These are phyloP conservation scores for Phaseolus lunatus DNA, from an alignment of 306 rosid genomes.

Conservation along the genomic window DNA sequence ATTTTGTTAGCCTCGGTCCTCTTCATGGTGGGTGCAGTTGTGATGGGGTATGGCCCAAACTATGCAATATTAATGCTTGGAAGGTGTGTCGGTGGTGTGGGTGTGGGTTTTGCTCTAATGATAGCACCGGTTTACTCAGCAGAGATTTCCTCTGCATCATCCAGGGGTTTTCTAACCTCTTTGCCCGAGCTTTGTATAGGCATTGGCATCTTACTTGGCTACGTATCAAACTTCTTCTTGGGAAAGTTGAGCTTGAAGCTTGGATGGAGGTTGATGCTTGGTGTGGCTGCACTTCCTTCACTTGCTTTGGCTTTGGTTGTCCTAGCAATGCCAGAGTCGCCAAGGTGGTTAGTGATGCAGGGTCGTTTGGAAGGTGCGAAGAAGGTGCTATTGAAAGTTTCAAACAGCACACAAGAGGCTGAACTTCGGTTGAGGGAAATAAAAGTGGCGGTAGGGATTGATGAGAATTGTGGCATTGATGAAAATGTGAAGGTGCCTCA, in stretches of 20 bases:
- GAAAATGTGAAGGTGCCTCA: neutral
- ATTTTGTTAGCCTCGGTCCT: conserved; percentile 60
- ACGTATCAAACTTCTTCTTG: conserved; percentile 64
- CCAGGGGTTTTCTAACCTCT: conserved; percentile 71
- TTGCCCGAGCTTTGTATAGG: conserved; percentile 81
- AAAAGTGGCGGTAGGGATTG: conserved; percentile 63
- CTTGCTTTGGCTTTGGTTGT: conserved; percentile 56
- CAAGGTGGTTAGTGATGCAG: conserved; percentile 83
- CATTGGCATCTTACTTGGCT: conserved; percentile 76
- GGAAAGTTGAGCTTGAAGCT: conserved; percentile 59
- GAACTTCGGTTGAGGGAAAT: conserved; percentile 64
- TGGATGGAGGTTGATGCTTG: conserved; percentile 94
- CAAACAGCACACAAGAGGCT: conserved; percentile 63
- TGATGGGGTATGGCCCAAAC: conserved; percentile 88
- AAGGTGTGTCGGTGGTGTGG: conserved; percentile 75
- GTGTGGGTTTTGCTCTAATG: conserved; percentile 88
- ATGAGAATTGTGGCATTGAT: conserved; percentile 45
- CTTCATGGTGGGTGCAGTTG: conserved; percentile 70
- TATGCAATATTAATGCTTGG: conserved; percentile 65
- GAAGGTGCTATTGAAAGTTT: conserved; percentile 51
- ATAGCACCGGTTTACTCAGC: conserved; percentile 89
- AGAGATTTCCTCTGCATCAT: conserved; percentile 74
- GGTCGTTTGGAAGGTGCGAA: conserved; percentile 67
- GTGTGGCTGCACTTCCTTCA: conserved; percentile 77
- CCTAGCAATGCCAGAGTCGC: conserved; percentile 84